These are phyloP conservation scores for Nadsonia commutata DNA, from an alignment of 1,139 yeast species.

Conservation along the genomic window DNA sequence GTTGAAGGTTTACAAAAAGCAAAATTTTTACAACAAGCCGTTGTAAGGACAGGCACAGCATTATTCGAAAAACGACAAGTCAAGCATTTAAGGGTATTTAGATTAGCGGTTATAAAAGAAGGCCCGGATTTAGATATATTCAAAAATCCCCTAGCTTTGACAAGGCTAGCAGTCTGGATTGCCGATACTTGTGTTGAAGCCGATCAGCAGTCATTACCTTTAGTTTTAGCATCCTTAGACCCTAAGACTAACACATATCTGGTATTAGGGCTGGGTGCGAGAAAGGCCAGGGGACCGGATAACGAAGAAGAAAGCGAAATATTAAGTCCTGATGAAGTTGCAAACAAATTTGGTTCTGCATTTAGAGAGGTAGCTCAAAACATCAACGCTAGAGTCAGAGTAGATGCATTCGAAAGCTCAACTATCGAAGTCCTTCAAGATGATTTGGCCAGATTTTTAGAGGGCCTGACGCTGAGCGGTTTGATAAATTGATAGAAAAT, in stretches of 20 bases:
- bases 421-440: constrained; percentile 81
- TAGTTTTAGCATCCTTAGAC: constrained; percentile 80
- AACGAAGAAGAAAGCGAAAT: constrained; percentile 25
- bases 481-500: neutral
- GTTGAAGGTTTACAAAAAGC: constrained; percentile 67
- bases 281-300: constrained; percentile 35
- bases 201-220: constrained; percentile 55
- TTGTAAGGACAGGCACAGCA: constrained; percentile 80
- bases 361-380: constrained; percentile 73
- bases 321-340: constrained; percentile 19
- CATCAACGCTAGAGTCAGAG: constrained; percentile 77
- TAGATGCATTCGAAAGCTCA: constrained; percentile 89
- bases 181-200: constrained; percentile 79
- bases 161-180: constrained; percentile 81
- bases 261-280: constrained; percentile 83
- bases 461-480: constrained; percentile 39
- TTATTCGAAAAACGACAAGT: constrained; percentile 69
- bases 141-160: constrained; percentile 71
- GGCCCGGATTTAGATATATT: constrained; percentile 72
- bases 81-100: constrained; percentile 64
- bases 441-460: constrained; percentile 78
- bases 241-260: constrained; percentile 61
- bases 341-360: constrained; percentile 68
- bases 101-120: constrained; percentile 79
- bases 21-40: constrained; percentile 64